Percentiles rank a stretch among this genome's conserved stretches.
These are phyloP conservation scores for Pseudogymnoascus sp. DNA, from an alignment of 2,329 filamentous ascomycete species.

Conservation along the genomic window DNA sequence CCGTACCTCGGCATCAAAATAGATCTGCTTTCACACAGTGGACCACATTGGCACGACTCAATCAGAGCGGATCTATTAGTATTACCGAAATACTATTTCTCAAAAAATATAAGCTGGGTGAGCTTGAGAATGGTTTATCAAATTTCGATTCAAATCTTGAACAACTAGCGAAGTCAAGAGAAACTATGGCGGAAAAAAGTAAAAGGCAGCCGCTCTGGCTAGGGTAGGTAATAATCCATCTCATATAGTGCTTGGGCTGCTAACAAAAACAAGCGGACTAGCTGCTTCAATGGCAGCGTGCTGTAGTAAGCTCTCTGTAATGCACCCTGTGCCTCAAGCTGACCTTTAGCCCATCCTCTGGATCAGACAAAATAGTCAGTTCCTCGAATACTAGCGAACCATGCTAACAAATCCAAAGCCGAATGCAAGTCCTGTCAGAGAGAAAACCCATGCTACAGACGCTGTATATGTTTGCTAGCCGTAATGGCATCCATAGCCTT, in stretches of 20 bases:
- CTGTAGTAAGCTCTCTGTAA: background rate
- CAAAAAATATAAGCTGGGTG: background rate
- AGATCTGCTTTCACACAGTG: background rate
- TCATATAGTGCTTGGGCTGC: background rate
- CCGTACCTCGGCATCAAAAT: background rate
- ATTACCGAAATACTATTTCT: background rate
- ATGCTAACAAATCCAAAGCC: slow-evolving; percentile 21
- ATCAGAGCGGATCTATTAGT: background rate
- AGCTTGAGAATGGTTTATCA: background rate
- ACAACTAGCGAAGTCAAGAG: background rate
- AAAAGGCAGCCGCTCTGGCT: background rate
- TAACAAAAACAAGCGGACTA: background rate
- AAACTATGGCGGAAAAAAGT: background rate
- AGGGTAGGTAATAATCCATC: background rate
- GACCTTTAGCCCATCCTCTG: background rate
- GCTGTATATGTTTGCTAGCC: slow-evolving; percentile 30
- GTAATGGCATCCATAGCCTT: slow-evolving; percentile 35
- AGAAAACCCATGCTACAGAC: slow-evolving; percentile 33
- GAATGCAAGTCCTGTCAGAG: slow-evolving; percentile 37
- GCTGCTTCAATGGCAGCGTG: background rate
- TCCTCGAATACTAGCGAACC: background rate
- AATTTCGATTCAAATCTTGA: background rate
- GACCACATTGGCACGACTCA: background rate
- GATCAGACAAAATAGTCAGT: slow-evolving; percentile 7
- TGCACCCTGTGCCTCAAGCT: background rate